A percentile compares a stretch with the other conserved stretches of the same genome.
Conservation (phyloP, 2,329 filamentous ascomycete species). For the Chalara sp. region DNA sequence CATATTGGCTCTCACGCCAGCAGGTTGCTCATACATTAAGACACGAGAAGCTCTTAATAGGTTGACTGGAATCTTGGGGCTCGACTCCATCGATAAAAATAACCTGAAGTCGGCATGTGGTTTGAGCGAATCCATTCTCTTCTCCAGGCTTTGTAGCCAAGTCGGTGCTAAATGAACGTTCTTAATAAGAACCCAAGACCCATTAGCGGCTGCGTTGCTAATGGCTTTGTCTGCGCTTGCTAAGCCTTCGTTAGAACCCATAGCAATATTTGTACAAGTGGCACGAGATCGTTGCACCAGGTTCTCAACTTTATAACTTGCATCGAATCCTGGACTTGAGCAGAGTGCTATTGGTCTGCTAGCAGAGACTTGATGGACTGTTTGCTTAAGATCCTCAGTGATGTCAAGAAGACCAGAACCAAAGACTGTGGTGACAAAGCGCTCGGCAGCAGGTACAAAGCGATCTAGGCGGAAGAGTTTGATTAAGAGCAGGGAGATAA, state of each 20-base stretch:
- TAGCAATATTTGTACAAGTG: conserved; percentile 92
- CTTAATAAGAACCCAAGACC: conserved; percentile 96
- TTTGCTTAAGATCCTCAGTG: conserved; percentile 77
- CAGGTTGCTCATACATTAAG: conserved; percentile 96
- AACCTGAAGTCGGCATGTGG: conserved; percentile 88
- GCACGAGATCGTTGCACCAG: conserved; percentile 79
- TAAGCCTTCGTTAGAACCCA: conserved; percentile 94
- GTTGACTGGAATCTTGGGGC: conserved; percentile 94
- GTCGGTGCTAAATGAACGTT: conserved; percentile 95
- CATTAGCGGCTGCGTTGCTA: conserved; percentile 81
- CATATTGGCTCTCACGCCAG: conserved; percentile 95
- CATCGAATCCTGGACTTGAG: conserved; percentile 94
- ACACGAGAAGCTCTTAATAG: conserved; percentile 87
- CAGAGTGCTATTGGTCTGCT: conserved; percentile 84
- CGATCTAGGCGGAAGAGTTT: conserved; percentile 94
- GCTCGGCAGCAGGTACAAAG: conserved; percentile 86
- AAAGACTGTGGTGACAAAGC: conserved; percentile 83
- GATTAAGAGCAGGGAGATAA: conserved; percentile 80
- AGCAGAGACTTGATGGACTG: conserved; percentile 76
- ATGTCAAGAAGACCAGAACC: conserved; percentile 76
- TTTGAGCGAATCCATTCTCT: conserved; percentile 91
- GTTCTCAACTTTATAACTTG: conserved; percentile 97
- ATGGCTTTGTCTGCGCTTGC: conserved; percentile 94
- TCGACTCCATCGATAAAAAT: conserved; percentile 97
- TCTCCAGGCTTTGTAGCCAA: conserved; percentile 96